Percentiles rank a stretch among this genome's conserved stretches.
These are phyloP conservation scores for Trichoderma sp. DNA, from an alignment of 2,329 filamentous ascomycete genomes.

Conservation along the genomic window DNA sequence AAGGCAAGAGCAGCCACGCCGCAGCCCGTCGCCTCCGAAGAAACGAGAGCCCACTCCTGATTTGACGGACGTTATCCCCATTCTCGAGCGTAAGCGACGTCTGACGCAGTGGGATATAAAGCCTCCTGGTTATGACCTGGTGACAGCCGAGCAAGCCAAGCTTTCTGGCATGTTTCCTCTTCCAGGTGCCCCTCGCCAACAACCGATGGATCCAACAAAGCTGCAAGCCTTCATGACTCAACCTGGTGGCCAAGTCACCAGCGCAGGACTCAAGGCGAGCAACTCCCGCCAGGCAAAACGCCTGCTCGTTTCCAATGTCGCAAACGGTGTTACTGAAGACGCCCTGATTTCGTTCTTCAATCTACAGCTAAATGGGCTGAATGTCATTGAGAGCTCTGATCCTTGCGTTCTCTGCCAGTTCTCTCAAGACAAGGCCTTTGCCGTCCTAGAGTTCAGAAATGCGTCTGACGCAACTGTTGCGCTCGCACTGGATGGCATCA, in stretches of 20 bases:
- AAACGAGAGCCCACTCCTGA: slow-evolving; percentile 96
- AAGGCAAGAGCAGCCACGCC: slow-evolving; percentile 56
- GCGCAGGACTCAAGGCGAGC: slow-evolving; percentile 82
- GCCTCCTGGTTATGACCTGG: slow-evolving; percentile 95
- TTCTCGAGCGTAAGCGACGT: slow-evolving; percentile 84
- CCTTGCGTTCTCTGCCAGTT: slow-evolving; percentile 84
- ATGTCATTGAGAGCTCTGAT: slow-evolving; percentile 80
- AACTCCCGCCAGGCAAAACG: slow-evolving; percentile 95
- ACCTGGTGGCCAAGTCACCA: slow-evolving; percentile 69
- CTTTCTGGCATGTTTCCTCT: slow-evolving; percentile 98
- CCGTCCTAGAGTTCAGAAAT: slow-evolving; percentile 87
- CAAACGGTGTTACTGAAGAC: slow-evolving; percentile 72
- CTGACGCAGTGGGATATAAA: slow-evolving; percentile 99
- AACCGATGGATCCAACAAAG: slow-evolving; percentile 91
- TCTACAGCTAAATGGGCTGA: slow-evolving; percentile 92
- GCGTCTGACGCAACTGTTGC: slow-evolving; percentile 88
- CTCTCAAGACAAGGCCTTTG: slow-evolving; percentile 76
- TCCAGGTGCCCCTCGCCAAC: slow-evolving; percentile 89
- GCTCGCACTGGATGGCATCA: slow-evolving; percentile 83
- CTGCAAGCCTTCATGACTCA: slow-evolving; percentile 96
- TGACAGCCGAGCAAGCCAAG: slow-evolving; percentile 98
- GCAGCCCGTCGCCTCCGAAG: slow-evolving; percentile 79
- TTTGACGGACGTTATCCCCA: slow-evolving; percentile 78
- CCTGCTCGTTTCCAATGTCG: slow-evolving; percentile 83
- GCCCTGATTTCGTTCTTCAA: slow-evolving; percentile 85